Percentiles rank a stretch among this genome's conserved stretches.
Conservation (phyloP, 805 yeast genomes). For the Candida maltosa region DNA sequence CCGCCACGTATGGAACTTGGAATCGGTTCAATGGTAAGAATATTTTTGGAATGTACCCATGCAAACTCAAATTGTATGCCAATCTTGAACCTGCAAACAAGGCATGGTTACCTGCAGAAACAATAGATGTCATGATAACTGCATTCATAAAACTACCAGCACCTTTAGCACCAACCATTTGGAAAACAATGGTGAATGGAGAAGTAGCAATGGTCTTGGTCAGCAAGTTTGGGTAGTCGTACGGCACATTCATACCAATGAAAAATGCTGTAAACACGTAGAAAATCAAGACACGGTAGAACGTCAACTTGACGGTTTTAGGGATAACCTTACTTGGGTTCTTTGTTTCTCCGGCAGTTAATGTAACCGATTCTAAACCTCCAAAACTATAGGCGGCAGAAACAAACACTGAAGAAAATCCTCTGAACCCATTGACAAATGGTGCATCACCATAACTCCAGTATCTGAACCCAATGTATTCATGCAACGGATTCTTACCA, state of each 20-base stretch:
- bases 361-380: slow-evolving; percentile 41
- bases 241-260: slow-evolving; percentile 41
- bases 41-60: slow-evolving; percentile 44
- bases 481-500: slow-evolving; percentile 50
- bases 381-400: slow-evolving; percentile 52
- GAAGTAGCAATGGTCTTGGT: slow-evolving; percentile 28
- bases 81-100: slow-evolving; percentile 50
- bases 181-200: slow-evolving; percentile 42
- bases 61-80: slow-evolving; percentile 47
- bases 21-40: slow-evolving; percentile 41
- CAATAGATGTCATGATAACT: slow-evolving; percentile 51
- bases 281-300: slow-evolving; percentile 31
- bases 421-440: slow-evolving; percentile 48
- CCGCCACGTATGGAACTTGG: slow-evolving; percentile 49
- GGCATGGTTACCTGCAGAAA: slow-evolving; percentile 56
- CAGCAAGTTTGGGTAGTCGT: slow-evolving; percentile 31
- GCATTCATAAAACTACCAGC: slow-evolving; percentile 49
- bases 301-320: slow-evolving; percentile 27
- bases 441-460: slow-evolving; percentile 52
- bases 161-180: slow-evolving; percentile 39
- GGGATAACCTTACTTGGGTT: slow-evolving; percentile 29
- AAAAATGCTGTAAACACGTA: slow-evolving; percentile 36
- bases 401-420: slow-evolving; percentile 49
- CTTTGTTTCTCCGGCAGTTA: slow-evolving; percentile 33
- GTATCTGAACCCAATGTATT: slow-evolving; percentile 41